Conservation (phyloP, 108 stramenopile genomes). For the Skeletonema tropicum region DNA sequence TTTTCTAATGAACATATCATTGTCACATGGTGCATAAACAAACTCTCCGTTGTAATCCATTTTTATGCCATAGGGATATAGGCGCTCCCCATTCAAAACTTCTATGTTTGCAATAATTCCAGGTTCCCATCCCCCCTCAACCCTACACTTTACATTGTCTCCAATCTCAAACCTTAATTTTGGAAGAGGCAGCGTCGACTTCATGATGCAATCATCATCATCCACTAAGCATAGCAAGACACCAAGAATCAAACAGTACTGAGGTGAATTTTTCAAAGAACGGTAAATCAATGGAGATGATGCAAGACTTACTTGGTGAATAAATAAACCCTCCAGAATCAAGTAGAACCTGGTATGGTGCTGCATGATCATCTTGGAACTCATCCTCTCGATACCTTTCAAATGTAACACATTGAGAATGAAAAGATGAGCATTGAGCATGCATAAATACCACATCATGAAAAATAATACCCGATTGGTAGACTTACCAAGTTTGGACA, state of each 20-base stretch:
- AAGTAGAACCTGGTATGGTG: slow-evolving; percentile 8
- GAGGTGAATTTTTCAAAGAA: neutral
- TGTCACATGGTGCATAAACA: neutral
- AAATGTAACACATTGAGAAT: neutral
- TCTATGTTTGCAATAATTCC: neutral
- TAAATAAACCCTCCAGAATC: slow-evolving; percentile 6
- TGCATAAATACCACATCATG: neutral
- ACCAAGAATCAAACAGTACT: neutral
- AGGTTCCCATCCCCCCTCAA: neutral
- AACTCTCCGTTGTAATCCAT: neutral
- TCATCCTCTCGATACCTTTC: slow-evolving; percentile 1
- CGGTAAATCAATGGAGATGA: neutral
- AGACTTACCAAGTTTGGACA: slow-evolving; percentile 5
- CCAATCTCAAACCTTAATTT: neutral
- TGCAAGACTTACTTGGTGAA: neutral
- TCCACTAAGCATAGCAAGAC: neutral
- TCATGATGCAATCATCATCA: neutral
- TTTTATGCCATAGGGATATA: slow-evolving; percentile 3
- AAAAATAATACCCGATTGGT: neutral
- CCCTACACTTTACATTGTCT: slow-evolving; percentile 1
- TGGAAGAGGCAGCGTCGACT: neutral
- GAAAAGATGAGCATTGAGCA: neutral
- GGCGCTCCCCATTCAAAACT: neutral
- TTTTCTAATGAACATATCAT: neutral
- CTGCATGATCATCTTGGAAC: neutral